Evolutionary conservation across 2,329 filamentous ascomycete species (phyloP).

Genomic region (Diaporthe nobilis): DNA sequence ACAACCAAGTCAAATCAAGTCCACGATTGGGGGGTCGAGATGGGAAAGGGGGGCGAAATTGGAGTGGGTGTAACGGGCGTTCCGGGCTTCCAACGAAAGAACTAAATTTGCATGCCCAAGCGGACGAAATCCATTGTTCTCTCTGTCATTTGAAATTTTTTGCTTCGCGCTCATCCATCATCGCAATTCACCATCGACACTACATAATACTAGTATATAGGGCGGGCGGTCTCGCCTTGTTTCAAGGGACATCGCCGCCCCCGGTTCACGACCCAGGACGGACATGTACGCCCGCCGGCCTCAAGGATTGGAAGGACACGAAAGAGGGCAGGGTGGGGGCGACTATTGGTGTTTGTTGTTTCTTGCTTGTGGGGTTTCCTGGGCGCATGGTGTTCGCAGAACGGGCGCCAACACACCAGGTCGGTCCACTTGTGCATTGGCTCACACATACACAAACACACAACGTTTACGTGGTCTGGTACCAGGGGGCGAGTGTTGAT

Average conservation of each 20-base stretch:
- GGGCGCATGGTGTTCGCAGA: slow-evolving; percentile 16
- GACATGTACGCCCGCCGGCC: not conserved
- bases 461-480: slow-evolving; percentile 26
- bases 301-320: slow-evolving; percentile 9
- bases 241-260: not conserved
- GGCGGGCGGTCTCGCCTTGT: not conserved
- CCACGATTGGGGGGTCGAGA: slow-evolving; percentile 53
- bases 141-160: slow-evolving; percentile 4
- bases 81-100: slow-evolving; percentile 16
- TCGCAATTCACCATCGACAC: slow-evolving; percentile 23
- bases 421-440: slow-evolving; percentile 19
- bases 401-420: slow-evolving; percentile 19
- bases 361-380: slow-evolving; percentile 13
- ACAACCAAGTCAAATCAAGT: slow-evolving; percentile 50
- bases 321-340: not conserved
- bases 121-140: slow-evolving; percentile 27
- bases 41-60: not conserved
- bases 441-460: not conserved
- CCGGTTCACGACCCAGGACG: slow-evolving; percentile 1
- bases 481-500: slow-evolving; percentile 24
- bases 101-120: slow-evolving; percentile 23
- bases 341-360: slow-evolving; percentile 1
- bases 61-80: slow-evolving; percentile 16
- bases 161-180: slow-evolving; percentile 11
- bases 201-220: slow-evolving; percentile 36